Percentiles rank a stretch among this genome's conserved stretches.
Evolutionary conservation across 208 protist species (phyloP).

Genomic region (Leishmania tarentolae): DNA sequence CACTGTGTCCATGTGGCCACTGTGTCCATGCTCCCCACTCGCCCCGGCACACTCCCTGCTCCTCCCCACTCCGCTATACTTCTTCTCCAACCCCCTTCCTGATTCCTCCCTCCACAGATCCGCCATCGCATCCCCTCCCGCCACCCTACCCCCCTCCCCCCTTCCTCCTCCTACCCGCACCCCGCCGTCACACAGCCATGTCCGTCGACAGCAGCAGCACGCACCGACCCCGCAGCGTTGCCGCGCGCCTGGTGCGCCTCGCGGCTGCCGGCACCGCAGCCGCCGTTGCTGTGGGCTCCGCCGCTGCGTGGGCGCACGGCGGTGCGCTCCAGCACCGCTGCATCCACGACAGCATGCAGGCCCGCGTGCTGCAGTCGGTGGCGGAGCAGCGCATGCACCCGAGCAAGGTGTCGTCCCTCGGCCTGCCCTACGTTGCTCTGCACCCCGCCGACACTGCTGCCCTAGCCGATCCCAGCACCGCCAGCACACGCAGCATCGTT

Average conservation of each 20-base stretch:
- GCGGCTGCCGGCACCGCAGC: background rate
- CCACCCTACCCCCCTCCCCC: no score
- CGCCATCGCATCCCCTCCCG: no score
- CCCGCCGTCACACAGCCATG: background rate
- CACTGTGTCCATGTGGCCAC: no score
- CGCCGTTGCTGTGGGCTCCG: background rate
- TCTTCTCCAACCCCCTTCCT: no score
- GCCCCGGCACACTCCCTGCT: no score
- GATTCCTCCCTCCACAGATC: no score
- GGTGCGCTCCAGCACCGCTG: constrained; percentile 15
- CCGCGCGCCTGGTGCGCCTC: constrained; percentile 18
- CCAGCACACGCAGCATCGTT: constrained; percentile 24
- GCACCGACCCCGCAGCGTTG: constrained; percentile 15
- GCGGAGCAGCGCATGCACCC: background rate
- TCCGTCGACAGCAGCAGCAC: background rate
- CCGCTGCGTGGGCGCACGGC: background rate
- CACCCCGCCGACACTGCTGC: background rate
- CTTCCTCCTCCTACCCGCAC: no score
- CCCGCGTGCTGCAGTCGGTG: constrained; percentile 11
- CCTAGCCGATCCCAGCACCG: background rate
- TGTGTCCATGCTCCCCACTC: background rate
- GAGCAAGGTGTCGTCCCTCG: background rate
- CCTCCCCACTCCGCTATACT: background rate
- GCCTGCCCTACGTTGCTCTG: constrained; percentile 10
- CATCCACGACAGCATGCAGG: constrained; percentile 29